These are phyloP conservation scores for Daldinia childiae DNA, from an alignment of 495 filamentous ascomycete species.

Conservation along the genomic window DNA sequence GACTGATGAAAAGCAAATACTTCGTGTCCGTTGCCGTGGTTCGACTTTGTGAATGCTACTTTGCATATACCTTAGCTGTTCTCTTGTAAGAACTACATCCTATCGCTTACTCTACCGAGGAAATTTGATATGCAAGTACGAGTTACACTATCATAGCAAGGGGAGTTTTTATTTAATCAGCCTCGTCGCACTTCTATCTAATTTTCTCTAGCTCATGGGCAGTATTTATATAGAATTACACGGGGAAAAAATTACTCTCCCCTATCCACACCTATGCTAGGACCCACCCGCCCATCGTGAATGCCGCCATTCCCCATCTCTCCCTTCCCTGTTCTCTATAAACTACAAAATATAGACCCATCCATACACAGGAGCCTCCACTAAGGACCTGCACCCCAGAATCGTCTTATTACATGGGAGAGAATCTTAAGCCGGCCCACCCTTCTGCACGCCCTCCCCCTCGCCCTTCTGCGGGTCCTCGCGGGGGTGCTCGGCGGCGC, in stretches of 20 bases:
- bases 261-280: neutral
- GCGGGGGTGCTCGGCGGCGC: constrained; percentile 41
- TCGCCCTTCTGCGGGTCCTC: constrained; percentile 45
- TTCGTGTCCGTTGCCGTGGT: neutral
- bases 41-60: neutral
- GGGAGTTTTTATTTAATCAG: neutral
- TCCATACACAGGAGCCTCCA: neutral
- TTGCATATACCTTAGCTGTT: neutral
- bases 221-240: neutral
- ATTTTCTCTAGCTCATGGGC: constrained; percentile 34
- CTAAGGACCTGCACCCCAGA: no score
- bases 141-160: neutral
- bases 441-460: constrained; percentile 36
- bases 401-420: neutral
- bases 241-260: neutral
- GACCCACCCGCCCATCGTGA: neutral
- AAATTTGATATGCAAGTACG: neutral
- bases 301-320: constrained; percentile 21
- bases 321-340: neutral
- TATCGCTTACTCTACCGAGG: neutral
- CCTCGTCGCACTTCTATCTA: neutral
- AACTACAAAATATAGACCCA: neutral
- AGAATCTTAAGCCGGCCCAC: constrained; percentile 26
- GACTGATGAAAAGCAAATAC: constrained; percentile 31
- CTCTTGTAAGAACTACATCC: neutral